phyloP scores from a whole-genome alignment of 1,139 yeast species.

The Taiozyma sp. region DNA sequence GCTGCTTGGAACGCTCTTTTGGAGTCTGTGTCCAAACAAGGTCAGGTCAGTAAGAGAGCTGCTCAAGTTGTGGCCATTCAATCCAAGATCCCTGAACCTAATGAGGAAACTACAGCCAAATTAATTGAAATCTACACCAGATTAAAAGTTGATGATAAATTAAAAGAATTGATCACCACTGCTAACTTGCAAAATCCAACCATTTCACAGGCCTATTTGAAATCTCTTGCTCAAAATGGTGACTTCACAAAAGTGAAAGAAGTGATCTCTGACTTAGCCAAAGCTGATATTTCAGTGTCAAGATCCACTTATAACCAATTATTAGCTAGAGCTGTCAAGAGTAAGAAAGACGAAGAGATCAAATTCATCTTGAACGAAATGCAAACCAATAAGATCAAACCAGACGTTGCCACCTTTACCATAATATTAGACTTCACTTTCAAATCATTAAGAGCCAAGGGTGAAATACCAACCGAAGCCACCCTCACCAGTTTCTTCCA shows the following conservation, averaged over 20 bases:
- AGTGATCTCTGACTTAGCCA: slow-evolving; percentile 27
- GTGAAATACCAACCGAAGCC: slow-evolving; percentile 39
- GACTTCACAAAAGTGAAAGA: slow-evolving; percentile 25
- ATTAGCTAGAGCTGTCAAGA: slow-evolving; percentile 28
- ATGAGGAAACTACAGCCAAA: slow-evolving; percentile 31
- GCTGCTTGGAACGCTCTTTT: slow-evolving; percentile 42
- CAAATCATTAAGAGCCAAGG: slow-evolving; percentile 39
- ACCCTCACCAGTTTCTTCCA: slow-evolving; percentile 35
- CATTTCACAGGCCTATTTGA: slow-evolving; percentile 29
- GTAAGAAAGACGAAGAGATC: slow-evolving; percentile 30
- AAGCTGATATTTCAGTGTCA: slow-evolving; percentile 28
- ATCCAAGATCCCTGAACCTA: slow-evolving; percentile 34
- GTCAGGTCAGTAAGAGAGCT: slow-evolving; percentile 24
- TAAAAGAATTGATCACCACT: slow-evolving; percentile 17
- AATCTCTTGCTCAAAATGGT: slow-evolving; percentile 25
- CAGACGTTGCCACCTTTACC: slow-evolving; percentile 66
- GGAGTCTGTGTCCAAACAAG: slow-evolving; percentile 32
- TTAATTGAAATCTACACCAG: slow-evolving; percentile 31
- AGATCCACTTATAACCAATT: slow-evolving; percentile 36
- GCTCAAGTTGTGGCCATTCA: slow-evolving; percentile 33
- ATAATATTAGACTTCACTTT: slow-evolving; percentile 52
- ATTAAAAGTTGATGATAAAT: slow-evolving; percentile 24
- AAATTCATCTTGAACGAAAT: slow-evolving; percentile 30
- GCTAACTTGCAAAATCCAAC: slow-evolving; percentile 16
- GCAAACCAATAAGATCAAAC: slow-evolving; percentile 36